Base-by-base conservation (phyloP, 495 filamentous ascomycete genomes). In the Pyrenopolyporus hunteri region DNA sequence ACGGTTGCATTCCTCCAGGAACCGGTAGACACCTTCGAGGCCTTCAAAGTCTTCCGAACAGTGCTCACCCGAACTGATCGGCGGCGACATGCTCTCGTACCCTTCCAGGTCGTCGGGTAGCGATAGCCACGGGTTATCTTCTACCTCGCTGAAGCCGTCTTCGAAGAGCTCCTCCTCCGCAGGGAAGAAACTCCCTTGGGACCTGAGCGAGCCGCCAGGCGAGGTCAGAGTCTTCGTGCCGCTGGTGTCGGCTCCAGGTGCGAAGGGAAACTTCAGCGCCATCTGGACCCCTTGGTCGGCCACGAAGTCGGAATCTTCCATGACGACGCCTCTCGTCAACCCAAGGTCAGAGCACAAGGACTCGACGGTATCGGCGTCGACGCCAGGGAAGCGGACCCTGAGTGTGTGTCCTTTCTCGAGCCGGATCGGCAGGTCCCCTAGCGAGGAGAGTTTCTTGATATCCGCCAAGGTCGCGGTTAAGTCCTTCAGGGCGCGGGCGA, bases 381-480 rank as follows among this genome's bases (percentile, higher is more conserved):
- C 96, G 17, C 94, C 94, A 1, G 91, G 89, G 70, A 98, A 98
- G 29, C 91, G 87, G 2, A 98, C 88, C 8, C 89, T 83, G 6
- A 98, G 76, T 2, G 78, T 72, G 33, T 72, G 70, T 31, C 71
- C 69, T 5, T 83, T 83, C 43, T 87, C 87, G 32, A 97, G 80
- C 0, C 80, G 76, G 13, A 97, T 85, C 0, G 94, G 91, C 6
- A 98, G 78, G 67, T 97, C 91, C 6, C 94, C 94, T 3, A 97
- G 73, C 1, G 77, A 72, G 1, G 89, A 81, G 4, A 98, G 76
- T 10, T 82, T 83, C 67, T 91, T 89, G 14, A 98, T 80, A 68
- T 98, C 94, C 33, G 86, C 87, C 63, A 96, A 82, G 3, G 92
- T 80, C 19, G 85, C 83, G 4, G 90, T 85, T 26, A 97, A 80